Base-by-base conservation (phyloP, 2,329 filamentous ascomycete genomes). In the Fusarium euwallaceae region DNA sequence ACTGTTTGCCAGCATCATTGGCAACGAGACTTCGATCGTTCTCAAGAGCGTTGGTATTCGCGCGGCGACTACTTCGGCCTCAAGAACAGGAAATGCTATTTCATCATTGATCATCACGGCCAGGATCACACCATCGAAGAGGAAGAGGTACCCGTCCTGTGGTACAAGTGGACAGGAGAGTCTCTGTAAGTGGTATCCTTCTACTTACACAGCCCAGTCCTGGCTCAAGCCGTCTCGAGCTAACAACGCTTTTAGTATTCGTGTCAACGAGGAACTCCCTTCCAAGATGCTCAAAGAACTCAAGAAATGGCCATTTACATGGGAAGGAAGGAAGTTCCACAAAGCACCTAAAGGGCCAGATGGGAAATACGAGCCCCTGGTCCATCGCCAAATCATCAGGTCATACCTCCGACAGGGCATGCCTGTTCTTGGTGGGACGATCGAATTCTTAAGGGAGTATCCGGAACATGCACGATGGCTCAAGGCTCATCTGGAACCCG, bases 91-190 rank as follows among this genome's bases (percentile, higher is more conserved):
- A 61, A 67, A 27, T 72, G 66, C 29, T 68, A 72, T 63, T 76
- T 73, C 45, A 48, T 75, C 0, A 68, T 75, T 61, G 70, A 76
- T 36, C 66, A 75, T 20, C 69, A 72, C 20, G 64, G 71, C 6
- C 20, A 73, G 45, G 68, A 71, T 59, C 64, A 71, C 20, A 64
- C 55, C 32, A 6, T 62, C 2, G 9, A 68, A 32, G 64, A 71
- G 27, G 61, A 70, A 64, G 17, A 61, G 8, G 65, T 66, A 22
- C 74, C 64, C 8, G 59, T 73, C 4, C 1, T 71, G 12, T 68
- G 72, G 70, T 71, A 71, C 12, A 71, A 64, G 17, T 76, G 68
- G 68, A 76, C 63, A 51, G 70, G 74, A 58, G 61, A 73, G 20
- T 66, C 55, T 64, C 66, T 76, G 72, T 71, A 64, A 24, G 73